phyloP scores from a whole-genome alignment of 2,329 filamentous ascomycete genomes.

The Endoconidiophora polonica region DNA sequence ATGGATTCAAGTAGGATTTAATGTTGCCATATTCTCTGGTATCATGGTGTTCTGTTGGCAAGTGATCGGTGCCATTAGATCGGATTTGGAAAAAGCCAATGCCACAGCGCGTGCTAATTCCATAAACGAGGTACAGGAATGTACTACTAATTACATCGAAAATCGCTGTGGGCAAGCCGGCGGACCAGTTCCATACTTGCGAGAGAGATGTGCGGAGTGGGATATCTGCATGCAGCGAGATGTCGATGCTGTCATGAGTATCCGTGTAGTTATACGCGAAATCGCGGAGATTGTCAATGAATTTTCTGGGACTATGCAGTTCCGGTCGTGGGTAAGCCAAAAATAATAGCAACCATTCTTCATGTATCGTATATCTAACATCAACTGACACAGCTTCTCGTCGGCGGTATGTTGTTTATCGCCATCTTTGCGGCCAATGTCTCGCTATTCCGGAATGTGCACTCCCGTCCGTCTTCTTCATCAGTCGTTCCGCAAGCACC shows the following conservation, averaged over 20 bases:
- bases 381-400: conserved; percentile 27
- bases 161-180: conserved; percentile 55
- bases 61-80: conserved; percentile 51
- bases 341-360: not conserved
- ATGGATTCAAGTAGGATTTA: conserved; percentile 46
- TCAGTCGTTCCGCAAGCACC: not conserved
- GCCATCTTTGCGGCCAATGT: conserved; percentile 35
- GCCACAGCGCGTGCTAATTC: conserved; percentile 52
- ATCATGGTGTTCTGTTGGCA: conserved; percentile 51
- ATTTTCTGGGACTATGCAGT: conserved; percentile 78
- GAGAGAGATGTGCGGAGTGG: conserved; percentile 62
- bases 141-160: conserved; percentile 52
- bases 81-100: conserved; percentile 59
- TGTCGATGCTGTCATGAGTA: conserved; percentile 57
- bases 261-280: conserved; percentile 69
- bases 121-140: conserved; percentile 55
- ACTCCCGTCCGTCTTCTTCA: conserved; percentile 1
- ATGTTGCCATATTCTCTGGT: conserved; percentile 39
- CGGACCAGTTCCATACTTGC: conserved; percentile 48
- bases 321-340: conserved; percentile 49
- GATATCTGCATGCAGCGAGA: conserved; percentile 76
- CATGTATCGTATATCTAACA: not conserved
- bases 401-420: conserved; percentile 31
- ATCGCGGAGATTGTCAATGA: conserved; percentile 87
- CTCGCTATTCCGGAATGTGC: conserved; percentile 19